phyloP scores from a whole-genome alignment of 2,329 filamentous ascomycete species.

The Cylindrodendrum hubeiense region DNA sequence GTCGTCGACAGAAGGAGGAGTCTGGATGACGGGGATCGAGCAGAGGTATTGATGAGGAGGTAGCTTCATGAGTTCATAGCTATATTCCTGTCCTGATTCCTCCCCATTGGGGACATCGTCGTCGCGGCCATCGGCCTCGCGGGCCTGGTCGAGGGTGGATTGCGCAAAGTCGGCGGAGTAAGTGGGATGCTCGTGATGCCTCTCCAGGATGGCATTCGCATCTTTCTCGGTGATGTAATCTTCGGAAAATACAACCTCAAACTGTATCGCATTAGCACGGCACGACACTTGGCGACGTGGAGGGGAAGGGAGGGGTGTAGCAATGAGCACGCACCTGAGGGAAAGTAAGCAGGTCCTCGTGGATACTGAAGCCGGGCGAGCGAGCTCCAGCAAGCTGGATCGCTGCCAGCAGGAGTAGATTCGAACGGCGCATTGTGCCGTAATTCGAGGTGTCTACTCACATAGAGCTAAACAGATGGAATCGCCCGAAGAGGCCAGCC shows the following conservation, averaged over 20 bases:
- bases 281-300: background rate
- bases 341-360: constrained; percentile 88
- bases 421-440: constrained; percentile 64
- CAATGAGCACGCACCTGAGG: constrained; percentile 80
- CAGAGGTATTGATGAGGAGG: constrained; percentile 83
- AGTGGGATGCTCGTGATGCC: constrained; percentile 49
- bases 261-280: constrained; percentile 63
- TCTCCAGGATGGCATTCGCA: constrained; percentile 71
- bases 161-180: constrained; percentile 56
- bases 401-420: constrained; percentile 58
- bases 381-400: constrained; percentile 62
- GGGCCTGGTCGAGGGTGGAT: constrained; percentile 52
- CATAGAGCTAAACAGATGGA: constrained; percentile 42
- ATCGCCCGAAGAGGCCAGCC: constrained; percentile 23
- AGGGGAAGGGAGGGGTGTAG: constrained; percentile 8
- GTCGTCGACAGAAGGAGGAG: constrained; percentile 66
- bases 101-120: constrained; percentile 43
- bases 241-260: constrained; percentile 82
- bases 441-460: constrained; percentile 36
- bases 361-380: constrained; percentile 79
- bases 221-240: constrained; percentile 78
- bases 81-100: constrained; percentile 45
- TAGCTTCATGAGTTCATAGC: constrained; percentile 82
- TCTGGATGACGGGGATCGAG: constrained; percentile 80
- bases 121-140: constrained; percentile 42